Conservation (phyloP, 23 red algal species). For the Gracilaria domingensis region DNA sequence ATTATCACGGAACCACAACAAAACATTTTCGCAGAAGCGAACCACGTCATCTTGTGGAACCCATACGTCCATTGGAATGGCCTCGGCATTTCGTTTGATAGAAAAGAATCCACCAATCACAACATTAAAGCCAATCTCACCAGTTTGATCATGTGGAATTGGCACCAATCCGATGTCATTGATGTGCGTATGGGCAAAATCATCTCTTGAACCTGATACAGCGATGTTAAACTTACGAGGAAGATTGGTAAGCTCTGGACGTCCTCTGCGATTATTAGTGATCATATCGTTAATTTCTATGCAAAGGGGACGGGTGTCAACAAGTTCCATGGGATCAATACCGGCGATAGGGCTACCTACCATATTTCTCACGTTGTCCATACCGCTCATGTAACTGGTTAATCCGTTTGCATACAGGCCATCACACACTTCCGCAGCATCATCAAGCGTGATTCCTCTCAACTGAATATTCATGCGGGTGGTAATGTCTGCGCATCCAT, state of each 20-base stretch:
- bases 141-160: conserved; percentile 47
- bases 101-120: conserved; percentile 89
- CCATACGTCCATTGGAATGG: conserved; percentile 80
- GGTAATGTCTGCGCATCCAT: conserved; percentile 84
- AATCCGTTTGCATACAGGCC: conserved; percentile 73
- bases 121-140: conserved; percentile 83
- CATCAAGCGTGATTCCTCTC: conserved; percentile 77
- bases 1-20: conserved; percentile 84
- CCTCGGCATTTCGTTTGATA: conserved; percentile 72
- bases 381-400: conserved; percentile 83
- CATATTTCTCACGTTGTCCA: conserved; percentile 96
- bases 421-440: conserved; percentile 73
- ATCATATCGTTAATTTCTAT: conserved; percentile 85
- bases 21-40: conserved; percentile 69
- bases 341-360: conserved; percentile 88
- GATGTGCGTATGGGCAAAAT: conserved; percentile 95
- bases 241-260: conserved; percentile 81
- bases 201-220: conserved; percentile 72
- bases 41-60: conserved; percentile 68
- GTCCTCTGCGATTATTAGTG: conserved; percentile 73
- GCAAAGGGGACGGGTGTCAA: conserved; percentile 80
- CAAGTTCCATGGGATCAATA: conserved; percentile 85
- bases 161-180: conserved; percentile 92
- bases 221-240: conserved; percentile 96
- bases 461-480: conserved; percentile 95